phyloP scores from a whole-genome alignment of 2,329 filamentous ascomycete genomes.

The Cordyceps cateniannulata region DNA sequence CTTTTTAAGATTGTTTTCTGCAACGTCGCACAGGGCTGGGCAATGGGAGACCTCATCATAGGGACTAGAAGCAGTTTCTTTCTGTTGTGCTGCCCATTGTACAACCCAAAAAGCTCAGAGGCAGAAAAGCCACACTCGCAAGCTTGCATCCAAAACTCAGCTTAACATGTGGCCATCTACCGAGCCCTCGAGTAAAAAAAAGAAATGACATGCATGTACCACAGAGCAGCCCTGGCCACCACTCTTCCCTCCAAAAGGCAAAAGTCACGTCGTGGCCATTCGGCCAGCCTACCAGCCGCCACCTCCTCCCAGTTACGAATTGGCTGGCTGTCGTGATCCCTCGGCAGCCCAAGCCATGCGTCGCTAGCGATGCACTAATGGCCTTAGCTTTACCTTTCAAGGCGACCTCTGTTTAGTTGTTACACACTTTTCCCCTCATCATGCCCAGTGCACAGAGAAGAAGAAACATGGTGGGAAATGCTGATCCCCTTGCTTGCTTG shows the following conservation, averaged over 20 bases:
- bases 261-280: background rate
- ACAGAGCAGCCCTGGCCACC: background rate
- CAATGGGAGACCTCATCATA: background rate
- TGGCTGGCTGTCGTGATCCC: background rate
- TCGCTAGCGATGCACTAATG: background rate
- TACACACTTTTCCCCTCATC: too few species aligned
- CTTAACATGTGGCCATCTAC: background rate
- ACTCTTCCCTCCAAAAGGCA: conserved; percentile 1
- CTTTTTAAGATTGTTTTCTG: too few species aligned
- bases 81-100: too few species aligned
- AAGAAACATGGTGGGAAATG: background rate
- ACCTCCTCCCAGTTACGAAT: background rate
- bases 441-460: background rate
- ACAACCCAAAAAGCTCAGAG: too few species aligned
- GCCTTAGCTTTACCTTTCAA: background rate
- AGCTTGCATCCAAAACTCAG: background rate
- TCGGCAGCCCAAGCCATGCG: background rate
- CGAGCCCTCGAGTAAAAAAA: background rate
- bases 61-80: too few species aligned
- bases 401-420: too few species aligned
- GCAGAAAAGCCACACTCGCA: background rate
- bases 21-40: background rate
- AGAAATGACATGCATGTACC: too few species aligned
- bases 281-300: background rate
- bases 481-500: background rate